Base-by-base conservation (phyloP, 2,329 filamentous ascomycete genomes). In the Beauveria brongniartii region DNA sequence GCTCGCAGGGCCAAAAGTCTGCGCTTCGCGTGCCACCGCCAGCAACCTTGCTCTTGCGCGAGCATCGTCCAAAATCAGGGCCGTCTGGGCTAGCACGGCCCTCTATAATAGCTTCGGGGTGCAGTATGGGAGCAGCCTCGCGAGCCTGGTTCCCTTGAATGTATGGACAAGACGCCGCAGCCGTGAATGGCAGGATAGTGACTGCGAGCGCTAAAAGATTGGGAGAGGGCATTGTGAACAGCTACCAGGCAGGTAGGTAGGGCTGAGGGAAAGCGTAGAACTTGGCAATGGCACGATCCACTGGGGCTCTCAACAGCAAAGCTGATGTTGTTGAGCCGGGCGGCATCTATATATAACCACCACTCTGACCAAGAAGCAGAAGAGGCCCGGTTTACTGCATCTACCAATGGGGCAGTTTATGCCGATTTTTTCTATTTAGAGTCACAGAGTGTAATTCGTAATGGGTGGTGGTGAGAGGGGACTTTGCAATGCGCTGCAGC, bases 1-100 rank as follows among this genome's bases (percentile, higher is more conserved):
- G 75, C 67, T 82, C 76, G 62, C 85, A 81, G 56, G 89, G 89
- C 89, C 89, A 92, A 85, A 88, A 91, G 78, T 92, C 87, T 59
- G 67, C 69, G 77, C 86, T 90, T 63, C 78, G 77, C 67, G 86
- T 89, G 68, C 89, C 89, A 67, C 82, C 83, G 66, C 87, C 87
- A 61, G 74, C 80, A 47, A 75, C 72, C 63, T 80, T 80, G 68
- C 59, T 62, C 6, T 55, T 60, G 18, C 56, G 61, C 8, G 56
- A 14, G 51, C 61, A 62, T 37, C 40, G 55, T 28, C 61, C 61
- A 40, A 62, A 62, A 40, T 52, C 56, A 8, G 53, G 22, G 7
- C 50, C 40, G 18, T 22, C 47, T 5, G 40, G 12, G 26, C 34
- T 40, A 12, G 60, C 54, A 10, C 60, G 54, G 9, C 54, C 24